phyloP scores from a whole-genome alignment of 2,329 filamentous ascomycete species.

The Ophiocordyceps camponoti-rufipedis region DNA sequence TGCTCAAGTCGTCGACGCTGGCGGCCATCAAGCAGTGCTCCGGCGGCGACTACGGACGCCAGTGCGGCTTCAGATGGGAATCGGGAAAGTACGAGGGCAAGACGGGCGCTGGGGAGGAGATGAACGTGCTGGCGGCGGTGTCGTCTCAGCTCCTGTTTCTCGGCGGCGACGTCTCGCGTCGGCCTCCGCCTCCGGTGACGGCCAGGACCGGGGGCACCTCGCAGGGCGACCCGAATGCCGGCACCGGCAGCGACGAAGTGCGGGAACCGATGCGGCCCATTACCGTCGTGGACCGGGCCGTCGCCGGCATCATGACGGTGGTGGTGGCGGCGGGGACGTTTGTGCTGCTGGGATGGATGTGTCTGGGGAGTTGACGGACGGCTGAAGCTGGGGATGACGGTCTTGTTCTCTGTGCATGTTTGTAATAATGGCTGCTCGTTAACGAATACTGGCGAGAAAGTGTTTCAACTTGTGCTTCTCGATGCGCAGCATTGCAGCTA shows the following conservation, averaged over 20 bases:
- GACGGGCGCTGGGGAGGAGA: constrained; percentile 40
- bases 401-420: no score
- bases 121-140: constrained; percentile 37
- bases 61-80: constrained; percentile 48
- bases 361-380: constrained; percentile 4
- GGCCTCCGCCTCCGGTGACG: constrained; percentile 22
- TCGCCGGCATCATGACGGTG: constrained; percentile 29
- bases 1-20: constrained; percentile 36
- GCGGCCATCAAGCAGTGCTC: constrained; percentile 46
- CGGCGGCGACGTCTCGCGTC: constrained; percentile 3
- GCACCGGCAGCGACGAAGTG: constrained; percentile 12
- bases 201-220: constrained; percentile 31
- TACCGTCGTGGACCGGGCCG: constrained; percentile 25
- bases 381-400: no score
- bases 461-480: no score
- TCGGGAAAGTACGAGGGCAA: constrained; percentile 27
- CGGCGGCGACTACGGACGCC: constrained; percentile 35
- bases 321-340: constrained; percentile 22
- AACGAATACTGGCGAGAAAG: no score
- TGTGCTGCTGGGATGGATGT: constrained; percentile 33
- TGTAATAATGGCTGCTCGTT: no score
- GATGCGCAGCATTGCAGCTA: no score
- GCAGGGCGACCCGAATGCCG: constrained; percentile 21
- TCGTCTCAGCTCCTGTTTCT: constrained; percentile 24
- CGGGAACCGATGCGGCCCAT: constrained; percentile 11